phyloP scores from a whole-genome alignment of 768 basidiomycete genomes.

The Lentinula edodes region DNA sequence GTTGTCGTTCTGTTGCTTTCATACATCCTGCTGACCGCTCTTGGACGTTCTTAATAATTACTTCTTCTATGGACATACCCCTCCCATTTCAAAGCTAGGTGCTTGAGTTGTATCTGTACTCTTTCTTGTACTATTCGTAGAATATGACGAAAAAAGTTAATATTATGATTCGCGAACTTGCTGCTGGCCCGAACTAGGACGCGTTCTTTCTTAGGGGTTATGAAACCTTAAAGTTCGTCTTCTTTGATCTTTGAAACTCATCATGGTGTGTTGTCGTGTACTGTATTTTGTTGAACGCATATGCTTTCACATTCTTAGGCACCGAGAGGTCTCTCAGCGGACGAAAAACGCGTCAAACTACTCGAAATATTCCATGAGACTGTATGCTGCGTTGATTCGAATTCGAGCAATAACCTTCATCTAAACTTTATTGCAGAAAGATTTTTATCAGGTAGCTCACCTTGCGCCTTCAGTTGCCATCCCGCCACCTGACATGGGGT shows the following conservation, averaged over 20 bases:
- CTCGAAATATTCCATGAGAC: constrained; percentile 93
- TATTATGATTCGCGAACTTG: background rate
- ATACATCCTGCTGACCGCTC: background rate
- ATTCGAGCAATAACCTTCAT: background rate
- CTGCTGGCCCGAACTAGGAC: background rate
- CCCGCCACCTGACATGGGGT: background rate
- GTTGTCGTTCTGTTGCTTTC: background rate
- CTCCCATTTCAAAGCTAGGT: background rate
- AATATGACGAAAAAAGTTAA: background rate
- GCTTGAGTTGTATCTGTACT: constrained; percentile 1
- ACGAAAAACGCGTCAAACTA: constrained; percentile 86
- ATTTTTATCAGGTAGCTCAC: constrained; percentile 63
- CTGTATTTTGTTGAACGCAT: background rate
- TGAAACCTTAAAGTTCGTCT: too few species aligned
- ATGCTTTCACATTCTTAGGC: constrained; percentile 33
- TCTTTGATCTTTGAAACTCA: background rate
- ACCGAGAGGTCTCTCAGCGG: constrained; percentile 78
- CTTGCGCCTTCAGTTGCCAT: background rate
- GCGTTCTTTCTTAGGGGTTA: background rate
- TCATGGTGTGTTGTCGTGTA: background rate
- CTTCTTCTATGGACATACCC: background rate
- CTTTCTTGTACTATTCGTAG: background rate
- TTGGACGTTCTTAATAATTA: background rate
- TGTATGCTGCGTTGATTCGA: constrained; percentile 29
- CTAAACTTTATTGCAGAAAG: constrained; percentile 46